A percentile compares a stretch with the other conserved stretches of the same genome.
Conservation (phyloP, 257 asterid genomes). For the Dorcoceras hygrometricum region DNA sequence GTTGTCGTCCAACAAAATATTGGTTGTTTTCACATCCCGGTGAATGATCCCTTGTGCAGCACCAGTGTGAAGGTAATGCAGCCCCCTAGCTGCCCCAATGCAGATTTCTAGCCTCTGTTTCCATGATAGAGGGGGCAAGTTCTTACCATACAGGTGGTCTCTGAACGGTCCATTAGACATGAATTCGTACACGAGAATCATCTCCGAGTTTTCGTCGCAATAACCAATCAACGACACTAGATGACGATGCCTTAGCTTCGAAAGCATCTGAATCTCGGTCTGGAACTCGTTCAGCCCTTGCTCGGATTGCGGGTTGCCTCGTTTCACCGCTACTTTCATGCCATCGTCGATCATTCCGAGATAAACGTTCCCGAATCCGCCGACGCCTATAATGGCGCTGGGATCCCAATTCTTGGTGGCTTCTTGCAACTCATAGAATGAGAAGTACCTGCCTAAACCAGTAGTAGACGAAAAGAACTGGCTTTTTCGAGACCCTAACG, state of each 20-base stretch:
- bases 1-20: conserved; percentile 70
- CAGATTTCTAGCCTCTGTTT: conserved; percentile 77
- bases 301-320: conserved; percentile 95
- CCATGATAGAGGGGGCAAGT: conserved; percentile 53
- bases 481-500: conserved; percentile 44
- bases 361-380: conserved; percentile 88
- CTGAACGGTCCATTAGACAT: conserved; percentile 84
- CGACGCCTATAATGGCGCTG: conserved; percentile 67
- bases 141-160: conserved; percentile 71
- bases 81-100: conserved; percentile 91
- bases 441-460: conserved; percentile 53
- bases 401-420: conserved; percentile 83
- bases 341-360: conserved; percentile 70
- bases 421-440: conserved; percentile 52
- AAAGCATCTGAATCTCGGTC: conserved; percentile 84
- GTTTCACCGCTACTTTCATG: conserved; percentile 67
- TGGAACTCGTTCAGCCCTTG: conserved; percentile 92
- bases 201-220: conserved; percentile 82
- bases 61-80: conserved; percentile 94
- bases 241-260: conserved; percentile 90
- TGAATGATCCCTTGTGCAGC: conserved; percentile 79
- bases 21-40: conserved; percentile 85
- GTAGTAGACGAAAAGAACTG: conserved; percentile 44
- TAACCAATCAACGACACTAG: conserved; percentile 85
- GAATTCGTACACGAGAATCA: conserved; percentile 88